Base-by-base conservation (phyloP, 2,329 filamentous ascomycete genomes). In the Aspergillus fischeri region DNA sequence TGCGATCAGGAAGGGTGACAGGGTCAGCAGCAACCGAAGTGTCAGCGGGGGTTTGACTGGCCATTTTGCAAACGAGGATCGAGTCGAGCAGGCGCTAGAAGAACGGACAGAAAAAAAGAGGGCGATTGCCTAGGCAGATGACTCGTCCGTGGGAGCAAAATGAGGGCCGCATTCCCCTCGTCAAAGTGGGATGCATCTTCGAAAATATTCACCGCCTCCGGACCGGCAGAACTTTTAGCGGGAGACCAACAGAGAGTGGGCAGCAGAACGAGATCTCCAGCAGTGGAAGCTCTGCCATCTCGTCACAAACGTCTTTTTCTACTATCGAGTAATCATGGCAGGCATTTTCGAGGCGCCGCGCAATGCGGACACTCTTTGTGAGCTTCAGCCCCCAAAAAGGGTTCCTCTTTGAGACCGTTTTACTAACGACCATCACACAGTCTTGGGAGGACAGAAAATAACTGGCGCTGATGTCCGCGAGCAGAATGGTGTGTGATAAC, bases 381-480 rank as follows among this genome's bases (percentile, higher is more conserved):
- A 76, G 82, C 72, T 62, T 38, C 51, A 38, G 20, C 9, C 11
- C 44, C 28, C 8, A 9, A 50, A 20, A 41, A 58, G 14, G 21
- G 21, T 45, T 38, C 53, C 56, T 50, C 38, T 42, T 38, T 41
- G 42, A 51, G 54, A 32, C 32, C 50, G 58, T 51, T 55, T 61
- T 59, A 67, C 73, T 75, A 64, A 77, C 70, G 67, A 57, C 63
- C 65, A 64, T 67, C 63, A 60, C 65, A 66, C 75, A 87, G 84
- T 99, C 81, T 85, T 99, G 63, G 94, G 94, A 68, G 94, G 94
- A 74, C 87, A 91, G 79, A 99, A 99, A 86, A 96, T 97, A 77
- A 96, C 91, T 67, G 94, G 94, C 66, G 83, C 91, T 69, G 94
- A 99, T 79, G 96, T 99, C 75, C 86, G 94, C 74, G 94, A 99